phyloP scores from a whole-genome alignment of 1,284 basidiomycete species.

The Tilletia setariae region DNA sequence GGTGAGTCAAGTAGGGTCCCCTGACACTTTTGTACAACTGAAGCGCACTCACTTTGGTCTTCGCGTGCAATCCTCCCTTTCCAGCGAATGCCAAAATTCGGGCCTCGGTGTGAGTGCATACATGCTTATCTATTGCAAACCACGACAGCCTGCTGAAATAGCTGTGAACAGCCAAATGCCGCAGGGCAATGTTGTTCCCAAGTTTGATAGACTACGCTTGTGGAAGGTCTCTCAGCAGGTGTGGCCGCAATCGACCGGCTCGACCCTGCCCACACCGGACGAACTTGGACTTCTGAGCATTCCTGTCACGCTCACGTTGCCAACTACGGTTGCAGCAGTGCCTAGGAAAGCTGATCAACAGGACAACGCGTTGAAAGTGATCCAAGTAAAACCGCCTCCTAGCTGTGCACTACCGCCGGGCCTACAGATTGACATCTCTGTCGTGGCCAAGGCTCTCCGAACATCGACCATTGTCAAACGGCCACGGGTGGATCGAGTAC shows the following conservation, averaged over 20 bases:
- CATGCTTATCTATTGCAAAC: too few relatives aligned
- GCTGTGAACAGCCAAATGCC: not conserved
- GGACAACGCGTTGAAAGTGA: not conserved
- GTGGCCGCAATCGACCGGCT: not conserved
- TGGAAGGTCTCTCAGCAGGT: not conserved
- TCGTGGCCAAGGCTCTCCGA: not conserved
- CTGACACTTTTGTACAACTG: not conserved
- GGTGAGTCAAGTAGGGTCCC: not conserved
- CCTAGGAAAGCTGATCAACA: not conserved
- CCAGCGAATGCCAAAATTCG: not conserved
- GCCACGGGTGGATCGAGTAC: not conserved
- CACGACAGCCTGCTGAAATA: too few relatives aligned
- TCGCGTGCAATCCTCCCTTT: not conserved
- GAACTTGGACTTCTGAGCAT: not conserved
- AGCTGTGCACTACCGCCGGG: slow-evolving; percentile 1
- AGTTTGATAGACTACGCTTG: not conserved
- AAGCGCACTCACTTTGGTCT: not conserved
- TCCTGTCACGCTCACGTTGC: not conserved
- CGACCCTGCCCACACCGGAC: not conserved
- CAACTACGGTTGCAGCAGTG: not conserved
- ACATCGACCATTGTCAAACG: not conserved
- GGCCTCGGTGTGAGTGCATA: not conserved
- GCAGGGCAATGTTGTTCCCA: slow-evolving; percentile 1
- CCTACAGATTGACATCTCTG: not conserved
- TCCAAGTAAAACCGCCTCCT: not conserved